Evolutionary conservation across 306 rosid genomes (phyloP).

Genomic region (Dalbergia cultrata): DNA sequence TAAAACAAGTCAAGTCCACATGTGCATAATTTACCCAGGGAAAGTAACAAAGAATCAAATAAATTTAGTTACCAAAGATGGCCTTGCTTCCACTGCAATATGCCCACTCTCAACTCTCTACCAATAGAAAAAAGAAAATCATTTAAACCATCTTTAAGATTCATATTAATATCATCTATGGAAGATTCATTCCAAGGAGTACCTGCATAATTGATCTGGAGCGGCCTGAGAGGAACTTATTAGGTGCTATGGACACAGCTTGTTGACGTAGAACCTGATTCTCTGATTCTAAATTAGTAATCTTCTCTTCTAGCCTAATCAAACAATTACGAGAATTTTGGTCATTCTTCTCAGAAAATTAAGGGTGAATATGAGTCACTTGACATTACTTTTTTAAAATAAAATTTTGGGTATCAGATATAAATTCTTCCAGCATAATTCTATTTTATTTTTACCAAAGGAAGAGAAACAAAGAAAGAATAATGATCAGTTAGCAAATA

Average conservation of each 20-base stretch:
- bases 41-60: conserved; percentile 31
- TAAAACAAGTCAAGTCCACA: conserved; percentile 41
- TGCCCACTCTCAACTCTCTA: conserved; percentile 89
- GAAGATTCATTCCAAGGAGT: conserved; percentile 37
- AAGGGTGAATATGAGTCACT: conserved; percentile 29
- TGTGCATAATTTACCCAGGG: conserved; percentile 16
- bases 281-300: conserved; percentile 83
- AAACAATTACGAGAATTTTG: conserved; percentile 48
- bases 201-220: conserved; percentile 88
- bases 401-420: conserved; percentile 18
- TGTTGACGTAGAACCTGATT: conserved; percentile 91
- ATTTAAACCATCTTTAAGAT: conserved; percentile 32
- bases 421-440: neutral
- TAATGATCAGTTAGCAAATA: conserved; percentile 42
- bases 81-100: conserved; percentile 65
- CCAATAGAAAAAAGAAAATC: conserved; percentile 51
- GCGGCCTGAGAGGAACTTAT: conserved; percentile 82
- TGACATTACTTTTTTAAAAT: conserved; percentile 40
- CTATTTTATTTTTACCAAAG: neutral
- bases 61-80: conserved; percentile 62
- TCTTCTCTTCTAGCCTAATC: conserved; percentile 91
- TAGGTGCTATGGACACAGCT: conserved; percentile 92
- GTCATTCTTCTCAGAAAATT: conserved; percentile 42
- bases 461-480: conserved; percentile 40
- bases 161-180: conserved; percentile 19